Percentiles rank a stretch among this genome's conserved stretches.
These are phyloP conservation scores for Fusarium phyllophilum DNA, from an alignment of 2,329 filamentous ascomycete species.

Conservation along the genomic window DNA sequence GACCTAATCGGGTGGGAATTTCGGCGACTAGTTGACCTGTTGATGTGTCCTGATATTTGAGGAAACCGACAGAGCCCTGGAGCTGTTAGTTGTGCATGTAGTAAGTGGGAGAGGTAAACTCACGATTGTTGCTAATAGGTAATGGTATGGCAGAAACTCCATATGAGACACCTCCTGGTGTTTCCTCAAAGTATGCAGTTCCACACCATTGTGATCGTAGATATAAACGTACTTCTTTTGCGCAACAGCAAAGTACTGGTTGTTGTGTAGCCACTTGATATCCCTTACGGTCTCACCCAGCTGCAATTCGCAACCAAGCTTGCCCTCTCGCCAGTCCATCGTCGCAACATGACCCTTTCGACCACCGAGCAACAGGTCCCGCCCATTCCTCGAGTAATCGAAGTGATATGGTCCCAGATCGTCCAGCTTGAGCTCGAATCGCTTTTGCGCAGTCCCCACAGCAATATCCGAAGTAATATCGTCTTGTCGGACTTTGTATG, in stretches of 20 bases:
- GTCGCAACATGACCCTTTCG: conserved; percentile 94
- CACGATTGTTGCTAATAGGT: conserved; percentile 86
- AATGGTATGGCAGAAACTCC: conserved; percentile 97
- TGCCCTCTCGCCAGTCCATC: conserved; percentile 95
- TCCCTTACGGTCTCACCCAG: conserved; percentile 91
- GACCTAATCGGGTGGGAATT: conserved; percentile 84
- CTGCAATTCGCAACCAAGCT: conserved; percentile 90
- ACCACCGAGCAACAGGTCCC: conserved; percentile 85
- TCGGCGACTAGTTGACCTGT: conserved; percentile 91
- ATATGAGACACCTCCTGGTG: conserved; percentile 92
- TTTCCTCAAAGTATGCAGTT: conserved; percentile 90
- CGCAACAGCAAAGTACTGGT: conserved; percentile 92
- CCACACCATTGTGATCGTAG: conserved; percentile 90
- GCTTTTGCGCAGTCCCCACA: conserved; percentile 88
- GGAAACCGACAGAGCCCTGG: conserved; percentile 79
- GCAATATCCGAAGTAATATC: conserved; percentile 81
- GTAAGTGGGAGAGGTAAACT: conserved; percentile 48
- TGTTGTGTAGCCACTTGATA: conserved; percentile 92
- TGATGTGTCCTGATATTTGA: conserved; percentile 96
- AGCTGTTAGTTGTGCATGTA: conserved; percentile 18
- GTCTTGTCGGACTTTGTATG: conserved; percentile 90
- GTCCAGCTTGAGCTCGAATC: conserved; percentile 87
- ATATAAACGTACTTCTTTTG: conserved; percentile 98
- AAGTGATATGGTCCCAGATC: conserved; percentile 86
- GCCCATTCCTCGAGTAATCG: conserved; percentile 91